Conservation (phyloP, 805 yeast genomes). For the Pichia rugopelliculosa region DNA sequence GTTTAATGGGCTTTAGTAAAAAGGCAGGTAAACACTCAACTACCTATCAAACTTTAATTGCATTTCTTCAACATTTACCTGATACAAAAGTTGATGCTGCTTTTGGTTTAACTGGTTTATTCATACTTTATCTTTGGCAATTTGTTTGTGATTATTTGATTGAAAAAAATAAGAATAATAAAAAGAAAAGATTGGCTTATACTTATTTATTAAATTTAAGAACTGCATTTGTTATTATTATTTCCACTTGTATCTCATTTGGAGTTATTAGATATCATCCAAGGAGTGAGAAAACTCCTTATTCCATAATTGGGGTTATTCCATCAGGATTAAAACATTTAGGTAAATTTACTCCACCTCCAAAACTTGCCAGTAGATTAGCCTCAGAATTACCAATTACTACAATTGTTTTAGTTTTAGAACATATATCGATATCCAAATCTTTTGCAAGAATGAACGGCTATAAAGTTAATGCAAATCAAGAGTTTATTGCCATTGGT, state of each 20-base stretch:
- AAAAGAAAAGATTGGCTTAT: conserved; percentile 53
- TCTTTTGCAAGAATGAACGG: conserved; percentile 89
- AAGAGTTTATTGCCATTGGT: conserved; percentile 90
- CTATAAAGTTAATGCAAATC: conserved; percentile 85
- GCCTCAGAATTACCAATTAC: conserved; percentile 82
- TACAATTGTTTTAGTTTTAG: conserved; percentile 72
- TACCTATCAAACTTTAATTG: conserved; percentile 60
- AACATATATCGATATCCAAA: conserved; percentile 88
- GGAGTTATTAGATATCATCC: conserved; percentile 46
- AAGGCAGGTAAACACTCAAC: conserved; percentile 65
- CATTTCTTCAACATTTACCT: conserved; percentile 63
- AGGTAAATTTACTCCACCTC: conserved; percentile 59
- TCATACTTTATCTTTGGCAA: conserved; percentile 67
- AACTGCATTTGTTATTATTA: conserved; percentile 70
- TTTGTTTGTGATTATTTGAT: conserved; percentile 52
- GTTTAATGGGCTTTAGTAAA: conserved; percentile 64
- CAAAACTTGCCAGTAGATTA: conserved; percentile 48
- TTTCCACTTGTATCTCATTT: conserved; percentile 79
- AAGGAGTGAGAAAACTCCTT: conserved; percentile 30
- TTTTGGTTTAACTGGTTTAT: conserved; percentile 70
- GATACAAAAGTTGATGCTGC: conserved; percentile 73
- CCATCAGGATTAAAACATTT: conserved; percentile 76
- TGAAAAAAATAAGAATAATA: conserved; percentile 58
- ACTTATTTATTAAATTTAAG: conserved; percentile 61
- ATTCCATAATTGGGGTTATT: conserved; percentile 63